phyloP scores from a whole-genome alignment of 2,329 filamentous ascomycete genomes.

The Colletotrichum lindemuthianum region DNA sequence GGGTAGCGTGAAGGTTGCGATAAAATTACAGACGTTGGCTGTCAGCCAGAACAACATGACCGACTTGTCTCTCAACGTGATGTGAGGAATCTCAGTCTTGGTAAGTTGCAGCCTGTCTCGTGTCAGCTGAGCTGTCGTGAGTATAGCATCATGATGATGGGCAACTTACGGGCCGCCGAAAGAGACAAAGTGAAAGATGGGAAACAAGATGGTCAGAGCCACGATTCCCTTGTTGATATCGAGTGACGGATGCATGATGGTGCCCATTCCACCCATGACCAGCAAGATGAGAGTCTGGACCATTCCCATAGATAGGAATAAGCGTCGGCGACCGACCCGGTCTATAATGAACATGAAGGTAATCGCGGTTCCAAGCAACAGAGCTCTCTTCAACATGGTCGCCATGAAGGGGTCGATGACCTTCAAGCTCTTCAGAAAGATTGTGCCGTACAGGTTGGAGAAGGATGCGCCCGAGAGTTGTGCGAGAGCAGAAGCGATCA shows the following conservation, averaged over 20 bases:
- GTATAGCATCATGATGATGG: no score
- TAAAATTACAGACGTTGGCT: constrained; percentile 28
- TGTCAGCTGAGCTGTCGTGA: background rate
- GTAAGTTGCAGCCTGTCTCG: constrained; percentile 22
- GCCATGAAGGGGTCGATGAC: constrained; percentile 42
- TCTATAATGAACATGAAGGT: constrained; percentile 37
- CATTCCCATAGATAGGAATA: constrained; percentile 36
- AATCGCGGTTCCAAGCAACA: constrained; percentile 35
- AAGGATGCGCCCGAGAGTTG: constrained; percentile 38
- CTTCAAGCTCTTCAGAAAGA: constrained; percentile 38
- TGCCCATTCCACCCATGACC: constrained; percentile 41
- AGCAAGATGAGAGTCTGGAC: constrained; percentile 39
- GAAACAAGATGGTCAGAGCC: constrained; percentile 41
- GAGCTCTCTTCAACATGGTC: constrained; percentile 39
- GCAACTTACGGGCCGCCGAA: constrained; percentile 31
- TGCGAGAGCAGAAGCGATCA: constrained; percentile 23
- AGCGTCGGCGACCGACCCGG: constrained; percentile 26
- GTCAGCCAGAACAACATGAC: constrained; percentile 34
- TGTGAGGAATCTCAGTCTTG: constrained; percentile 33
- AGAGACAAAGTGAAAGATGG: constrained; percentile 31
- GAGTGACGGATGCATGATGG: constrained; percentile 21
- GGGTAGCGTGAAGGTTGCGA: constrained; percentile 25
- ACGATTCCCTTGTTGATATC: constrained; percentile 39
- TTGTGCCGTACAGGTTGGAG: constrained; percentile 38
- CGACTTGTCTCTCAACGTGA: constrained; percentile 31